Conservation (phyloP, 768 basidiomycete genomes). For the Lactifluus volemus region DNA sequence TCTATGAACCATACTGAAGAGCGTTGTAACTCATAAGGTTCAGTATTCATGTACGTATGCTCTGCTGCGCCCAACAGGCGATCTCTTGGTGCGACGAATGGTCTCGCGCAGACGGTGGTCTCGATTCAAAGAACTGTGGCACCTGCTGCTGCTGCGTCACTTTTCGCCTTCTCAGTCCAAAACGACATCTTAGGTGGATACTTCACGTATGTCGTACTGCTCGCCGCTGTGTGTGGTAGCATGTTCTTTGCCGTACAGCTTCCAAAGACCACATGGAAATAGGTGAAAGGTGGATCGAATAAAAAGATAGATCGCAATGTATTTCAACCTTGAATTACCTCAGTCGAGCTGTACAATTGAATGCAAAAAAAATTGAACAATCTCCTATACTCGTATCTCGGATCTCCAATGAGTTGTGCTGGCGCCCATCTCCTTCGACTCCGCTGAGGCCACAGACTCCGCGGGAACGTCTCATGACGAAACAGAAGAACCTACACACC, state of each 20-base stretch:
- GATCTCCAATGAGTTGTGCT: not conserved
- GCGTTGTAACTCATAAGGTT: constrained; percentile 35
- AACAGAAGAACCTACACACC: too few species aligned
- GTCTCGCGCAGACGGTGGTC: constrained; percentile 33
- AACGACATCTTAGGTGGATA: constrained; percentile 42
- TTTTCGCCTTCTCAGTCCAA: constrained; percentile 55
- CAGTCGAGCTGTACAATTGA: not conserved
- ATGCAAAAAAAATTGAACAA: not conserved
- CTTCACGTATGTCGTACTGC: constrained; percentile 9
- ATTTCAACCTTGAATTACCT: not conserved
- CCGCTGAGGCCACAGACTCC: not conserved
- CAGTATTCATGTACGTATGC: constrained; percentile 61
- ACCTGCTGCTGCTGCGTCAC: constrained; percentile 49
- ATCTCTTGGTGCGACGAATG: constrained; percentile 62
- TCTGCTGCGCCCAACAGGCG: constrained; percentile 55
- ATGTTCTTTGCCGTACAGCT: constrained; percentile 9
- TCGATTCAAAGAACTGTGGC: constrained; percentile 39
- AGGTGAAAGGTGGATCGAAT: not conserved
- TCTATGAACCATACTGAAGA: not conserved
- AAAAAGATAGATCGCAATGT: too few species aligned
- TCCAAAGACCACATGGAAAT: constrained; percentile 8
- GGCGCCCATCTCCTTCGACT: not conserved
- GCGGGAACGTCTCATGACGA: too few species aligned
- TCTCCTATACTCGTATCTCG: not conserved
- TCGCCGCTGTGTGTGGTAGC: not conserved